Base-by-base conservation (phyloP, 345 rosid species). In the Murraya koenigii region DNA sequence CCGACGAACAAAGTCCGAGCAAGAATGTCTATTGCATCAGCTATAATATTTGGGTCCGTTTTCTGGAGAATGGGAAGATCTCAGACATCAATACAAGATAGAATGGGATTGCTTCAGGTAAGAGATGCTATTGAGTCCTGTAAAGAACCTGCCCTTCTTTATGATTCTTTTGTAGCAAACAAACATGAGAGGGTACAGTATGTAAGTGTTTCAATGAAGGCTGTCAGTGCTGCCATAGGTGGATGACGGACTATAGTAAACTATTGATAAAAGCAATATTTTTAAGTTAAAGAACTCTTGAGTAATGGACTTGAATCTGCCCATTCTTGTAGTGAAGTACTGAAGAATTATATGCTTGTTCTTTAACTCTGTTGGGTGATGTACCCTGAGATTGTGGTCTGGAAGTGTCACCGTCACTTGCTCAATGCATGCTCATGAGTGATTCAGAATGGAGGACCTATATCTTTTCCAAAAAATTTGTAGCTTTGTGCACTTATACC, bases 21-120 rank as follows among this genome's bases (percentile, higher is more conserved):
- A 79, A 91, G 91, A 84, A 96, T 96, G 99, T 96, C 99, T 55
- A 80, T 93, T 81, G 99, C 98, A 72, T 93, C 98, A 75, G 98
- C 99, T 80, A 79, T 94, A 84, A 96, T 96, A 81, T 96, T 96
- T 90, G 99, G 99, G 77, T 96, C 99, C 7, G 95, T 96, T 77
- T 96, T 96, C 81, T 96, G 97, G 98, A 93, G 94, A 83, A 91
- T 96, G 91, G 99, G 98, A 79, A 87, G 82, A 80, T 93, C 98
- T 62, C 99, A 92, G 86, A 87, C 99, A 61, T 93, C 99, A 71
- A 91, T 96, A 82, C 98, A 89, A 84, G 98, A 96, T 82, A 88
- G 99, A 85, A 90, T 93, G 98, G 98, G 98, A 35, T 87, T 96
- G 85, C 99, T 96, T 80, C 98, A 96, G 98, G 98, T 96, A 73